Percentiles rank a stretch among this genome's conserved stretches.
Evolutionary conservation across 169 alveolate genomes (phyloP).

Genomic region (Plasmodium ovale): DNA sequence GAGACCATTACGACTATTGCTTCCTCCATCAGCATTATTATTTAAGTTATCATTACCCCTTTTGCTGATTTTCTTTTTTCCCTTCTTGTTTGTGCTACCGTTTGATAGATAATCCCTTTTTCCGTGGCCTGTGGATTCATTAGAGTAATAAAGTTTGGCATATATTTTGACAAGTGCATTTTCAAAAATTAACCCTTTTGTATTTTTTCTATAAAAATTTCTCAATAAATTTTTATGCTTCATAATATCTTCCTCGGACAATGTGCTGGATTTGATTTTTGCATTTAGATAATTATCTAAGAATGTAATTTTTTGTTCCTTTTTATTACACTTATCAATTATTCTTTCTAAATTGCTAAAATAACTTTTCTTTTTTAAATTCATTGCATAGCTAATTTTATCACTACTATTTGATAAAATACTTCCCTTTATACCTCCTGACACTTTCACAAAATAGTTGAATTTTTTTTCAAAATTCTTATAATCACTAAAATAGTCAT

Average conservation of each 20-base stretch:
- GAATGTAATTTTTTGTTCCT: constrained; percentile 38
- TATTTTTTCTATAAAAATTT: constrained; percentile 45
- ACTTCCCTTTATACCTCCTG: constrained; percentile 31
- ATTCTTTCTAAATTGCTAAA: constrained; percentile 56
- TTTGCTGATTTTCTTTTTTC: background rate
- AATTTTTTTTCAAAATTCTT: constrained; percentile 65
- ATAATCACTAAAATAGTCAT: constrained; percentile 49
- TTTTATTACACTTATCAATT: constrained; percentile 33
- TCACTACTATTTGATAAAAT: constrained; percentile 48
- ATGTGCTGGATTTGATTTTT: constrained; percentile 28
- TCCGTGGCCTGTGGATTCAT: background rate
- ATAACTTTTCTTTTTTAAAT: constrained; percentile 37
- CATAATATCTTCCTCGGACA: constrained; percentile 47
- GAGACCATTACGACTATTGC: too few species aligned
- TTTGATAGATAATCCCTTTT: background rate
- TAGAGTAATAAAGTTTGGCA: constrained; percentile 26
- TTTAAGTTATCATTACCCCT: background rate
- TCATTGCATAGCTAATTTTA: constrained; percentile 17
- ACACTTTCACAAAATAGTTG: constrained; percentile 53
- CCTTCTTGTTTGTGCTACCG: background rate
- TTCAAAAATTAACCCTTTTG: constrained; percentile 52
- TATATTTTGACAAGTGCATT: constrained; percentile 51
- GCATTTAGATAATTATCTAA: constrained; percentile 24
- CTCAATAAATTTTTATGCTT: constrained; percentile 38
- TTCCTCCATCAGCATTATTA: too few species aligned